Evolutionary conservation across 257 asterid species (phyloP).

Genomic region (Echium plantagineum): DNA sequence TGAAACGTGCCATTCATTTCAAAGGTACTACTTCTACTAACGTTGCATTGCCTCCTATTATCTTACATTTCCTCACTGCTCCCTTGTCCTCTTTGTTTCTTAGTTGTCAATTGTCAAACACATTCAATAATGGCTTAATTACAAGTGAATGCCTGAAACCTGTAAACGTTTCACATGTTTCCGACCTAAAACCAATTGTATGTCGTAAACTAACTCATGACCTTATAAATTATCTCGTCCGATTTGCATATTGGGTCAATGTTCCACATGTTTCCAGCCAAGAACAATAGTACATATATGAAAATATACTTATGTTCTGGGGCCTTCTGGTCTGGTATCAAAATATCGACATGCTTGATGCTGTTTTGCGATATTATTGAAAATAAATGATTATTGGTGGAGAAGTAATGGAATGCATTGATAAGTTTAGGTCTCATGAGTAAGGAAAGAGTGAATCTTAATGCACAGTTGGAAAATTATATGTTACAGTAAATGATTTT

Average conservation of each 20-base stretch:
- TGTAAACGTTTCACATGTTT: not conserved
- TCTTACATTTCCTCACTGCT: not conserved
- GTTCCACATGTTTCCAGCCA: no score
- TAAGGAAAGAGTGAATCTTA: not conserved
- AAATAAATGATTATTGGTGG: not conserved
- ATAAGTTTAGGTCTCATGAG: not conserved
- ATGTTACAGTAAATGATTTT: conserved; percentile 1
- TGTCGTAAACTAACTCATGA: not conserved
- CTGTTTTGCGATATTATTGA: not conserved
- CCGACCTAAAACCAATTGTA: not conserved
- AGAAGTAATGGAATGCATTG: not conserved
- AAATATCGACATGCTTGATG: not conserved
- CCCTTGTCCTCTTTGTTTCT: not conserved
- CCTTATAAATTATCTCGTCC: not conserved
- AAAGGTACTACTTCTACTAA: conserved; percentile 35
- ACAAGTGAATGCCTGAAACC: not conserved
- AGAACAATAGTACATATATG: no score
- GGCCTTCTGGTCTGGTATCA: no score
- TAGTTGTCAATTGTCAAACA: not conserved
- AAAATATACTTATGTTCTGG: no score
- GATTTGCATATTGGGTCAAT: no score
- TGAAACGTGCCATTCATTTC: conserved; percentile 61
- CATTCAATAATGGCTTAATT: not conserved
- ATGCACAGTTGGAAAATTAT: not conserved
- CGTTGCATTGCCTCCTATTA: not conserved